Evolutionary conservation across 257 asterid genomes (phyloP), one percentile per base, ranked within the genome.

Genomic region (Solanum clarkiae): DNA sequence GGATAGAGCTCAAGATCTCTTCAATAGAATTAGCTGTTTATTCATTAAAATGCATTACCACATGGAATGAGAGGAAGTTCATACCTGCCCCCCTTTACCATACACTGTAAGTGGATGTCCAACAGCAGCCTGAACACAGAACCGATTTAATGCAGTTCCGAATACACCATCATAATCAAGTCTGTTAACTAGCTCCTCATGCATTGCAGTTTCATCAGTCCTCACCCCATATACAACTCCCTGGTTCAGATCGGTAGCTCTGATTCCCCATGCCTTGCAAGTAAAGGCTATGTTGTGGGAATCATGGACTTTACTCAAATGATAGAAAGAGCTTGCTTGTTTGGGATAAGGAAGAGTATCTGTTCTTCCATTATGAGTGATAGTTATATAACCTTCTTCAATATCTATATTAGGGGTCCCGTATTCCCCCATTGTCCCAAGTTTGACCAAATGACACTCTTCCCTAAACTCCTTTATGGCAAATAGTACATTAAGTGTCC

Each of bases 41-140:
- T 49, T 51, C 65, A 9, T 77, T 79, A 79, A 53, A 42, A 53
- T 53, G 65, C 47, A 79, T 45, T 5, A 44, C 69, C 26, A 84
- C 24, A 83, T 49, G 47, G 80, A 66, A 68, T 7, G 20, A 53
- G 32, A 84, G 65, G 45, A 65, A 68, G 72, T 36, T 1, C 16
- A 49, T 92, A 96, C 99, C 99, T 96, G 98, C 57, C 99, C 99
- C 69, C 99, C 99, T 88, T 96, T 96, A 72, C 99, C 99, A 56
- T 96, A 96, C 83, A 96, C 96, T 0, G 98, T 96, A 82, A 96
- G 95, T 22, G 99, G 99, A 89, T 96, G 99, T 44, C 91, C 98
- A 44, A 96, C 96, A 0, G 98, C 98, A 16, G 99, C 98, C 91
- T 96, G 99, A 77, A 96, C 97, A 87, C 99, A 96, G 84, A 96